Percentiles rank a stretch among this genome's conserved stretches.
These are phyloP conservation scores for Metarhizium album DNA, from an alignment of 2,329 filamentous ascomycete genomes.

Conservation along the genomic window DNA sequence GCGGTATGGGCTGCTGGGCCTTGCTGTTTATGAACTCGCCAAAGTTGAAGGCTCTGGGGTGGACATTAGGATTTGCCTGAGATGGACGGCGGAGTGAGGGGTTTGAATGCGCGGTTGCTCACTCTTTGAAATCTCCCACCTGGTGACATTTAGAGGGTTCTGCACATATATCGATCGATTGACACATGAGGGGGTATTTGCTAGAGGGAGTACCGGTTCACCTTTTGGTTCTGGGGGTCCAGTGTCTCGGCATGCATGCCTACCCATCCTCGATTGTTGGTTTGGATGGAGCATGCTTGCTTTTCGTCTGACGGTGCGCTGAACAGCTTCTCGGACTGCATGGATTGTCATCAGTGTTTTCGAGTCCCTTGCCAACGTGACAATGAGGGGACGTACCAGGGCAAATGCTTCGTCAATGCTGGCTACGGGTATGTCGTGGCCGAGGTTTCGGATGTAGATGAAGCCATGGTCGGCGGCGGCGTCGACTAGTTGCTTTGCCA, in stretches of 20 bases:
- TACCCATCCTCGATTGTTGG: constrained; percentile 81
- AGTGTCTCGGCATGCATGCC: constrained; percentile 81
- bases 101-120: constrained; percentile 13
- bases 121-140: constrained; percentile 87
- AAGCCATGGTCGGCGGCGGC: constrained; percentile 81
- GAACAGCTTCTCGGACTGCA: constrained; percentile 60
- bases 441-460: constrained; percentile 73
- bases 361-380: background rate
- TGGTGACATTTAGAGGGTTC: constrained; percentile 18
- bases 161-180: background rate
- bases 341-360: background rate
- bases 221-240: constrained; percentile 72
- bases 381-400: constrained; percentile 41
- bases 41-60: constrained; percentile 76
- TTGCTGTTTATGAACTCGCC: constrained; percentile 60
- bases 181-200: background rate
- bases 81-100: background rate
- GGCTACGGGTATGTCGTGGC: constrained; percentile 52
- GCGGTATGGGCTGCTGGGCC: constrained; percentile 67
- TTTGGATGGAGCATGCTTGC: constrained; percentile 59
- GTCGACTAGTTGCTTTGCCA: constrained; percentile 61
- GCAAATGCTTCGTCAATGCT: constrained; percentile 63
- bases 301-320: constrained; percentile 59
- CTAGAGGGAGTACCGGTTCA: constrained; percentile 22
- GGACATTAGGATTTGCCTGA: background rate